A percentile compares a stretch with the other conserved stretches of the same genome.
Evolutionary conservation across 495 filamentous ascomycete species (phyloP).

Genomic region (Bacidia rubella): DNA sequence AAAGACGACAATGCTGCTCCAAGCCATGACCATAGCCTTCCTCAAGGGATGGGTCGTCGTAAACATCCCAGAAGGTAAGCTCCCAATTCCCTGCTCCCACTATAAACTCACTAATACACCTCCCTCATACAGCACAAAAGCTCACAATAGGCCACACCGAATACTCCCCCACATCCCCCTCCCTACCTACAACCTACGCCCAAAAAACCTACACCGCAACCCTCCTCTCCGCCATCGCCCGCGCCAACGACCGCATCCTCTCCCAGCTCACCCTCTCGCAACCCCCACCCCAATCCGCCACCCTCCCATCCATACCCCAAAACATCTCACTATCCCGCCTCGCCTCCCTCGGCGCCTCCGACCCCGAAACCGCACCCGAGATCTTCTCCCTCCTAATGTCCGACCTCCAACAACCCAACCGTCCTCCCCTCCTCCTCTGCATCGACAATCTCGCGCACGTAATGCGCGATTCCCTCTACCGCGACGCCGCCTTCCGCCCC

Average conservation of each 20-base stretch:
- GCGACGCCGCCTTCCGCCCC: conserved; percentile 45
- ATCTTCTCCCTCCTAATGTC: conserved; percentile 70
- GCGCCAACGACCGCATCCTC: conserved; percentile 56
- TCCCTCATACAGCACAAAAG: conserved; percentile 50
- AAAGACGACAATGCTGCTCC: conserved; percentile 74
- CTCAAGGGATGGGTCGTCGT: conserved; percentile 80
- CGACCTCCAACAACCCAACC: conserved; percentile 52
- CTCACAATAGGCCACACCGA: conserved; percentile 63
- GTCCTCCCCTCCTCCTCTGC: conserved; percentile 66
- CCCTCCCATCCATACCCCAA: conserved; percentile 40
- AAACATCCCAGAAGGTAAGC: conserved; percentile 76
- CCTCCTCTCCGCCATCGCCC: conserved; percentile 53
- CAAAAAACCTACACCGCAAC: conserved; percentile 64
- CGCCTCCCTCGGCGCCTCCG: conserved; percentile 52
- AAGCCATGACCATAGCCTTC: conserved; percentile 72
- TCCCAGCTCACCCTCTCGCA: conserved; percentile 30
- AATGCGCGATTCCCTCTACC: conserved; percentile 67
- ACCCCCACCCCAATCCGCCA: conserved; percentile 40
- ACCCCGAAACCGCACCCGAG: conserved; percentile 62
- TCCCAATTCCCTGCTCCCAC: not conserved
- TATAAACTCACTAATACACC: not conserved
- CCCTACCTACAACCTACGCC: conserved; percentile 48
- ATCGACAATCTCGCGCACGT: conserved; percentile 69
- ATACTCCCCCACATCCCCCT: conserved; percentile 55
- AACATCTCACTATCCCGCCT: conserved; percentile 55